phyloP scores from a whole-genome alignment of 2,329 filamentous ascomycete species.

The Hypoxylon sp. region DNA sequence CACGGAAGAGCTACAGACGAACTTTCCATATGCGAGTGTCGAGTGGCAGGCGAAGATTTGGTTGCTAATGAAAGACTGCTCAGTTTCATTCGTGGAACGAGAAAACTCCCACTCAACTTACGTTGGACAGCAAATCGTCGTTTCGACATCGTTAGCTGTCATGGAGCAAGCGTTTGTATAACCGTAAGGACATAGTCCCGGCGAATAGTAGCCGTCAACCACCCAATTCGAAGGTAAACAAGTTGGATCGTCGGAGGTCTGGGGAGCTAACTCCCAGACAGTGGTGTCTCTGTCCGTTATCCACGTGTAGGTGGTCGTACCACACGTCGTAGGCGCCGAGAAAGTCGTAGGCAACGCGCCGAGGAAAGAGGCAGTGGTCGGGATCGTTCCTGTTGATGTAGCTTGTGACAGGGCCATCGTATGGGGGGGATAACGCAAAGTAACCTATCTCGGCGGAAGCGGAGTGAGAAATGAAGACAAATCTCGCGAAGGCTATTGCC shows the following conservation, averaged over 20 bases:
- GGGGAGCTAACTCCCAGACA: conserved; percentile 10
- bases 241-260: conserved; percentile 1
- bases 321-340: conserved; percentile 13
- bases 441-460: neutral
- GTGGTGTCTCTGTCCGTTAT: neutral
- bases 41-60: conserved; percentile 14
- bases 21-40: neutral
- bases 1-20: conserved; percentile 11
- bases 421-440: neutral
- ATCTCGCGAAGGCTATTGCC: neutral
- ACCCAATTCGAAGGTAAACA: conserved; percentile 24
- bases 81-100: neutral
- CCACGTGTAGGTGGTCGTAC: neutral
- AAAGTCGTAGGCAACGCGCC: conserved; percentile 30
- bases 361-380: conserved; percentile 5
- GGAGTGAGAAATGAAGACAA: conserved; percentile 40
- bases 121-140: conserved; percentile 27
- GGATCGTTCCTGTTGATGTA: conserved; percentile 1
- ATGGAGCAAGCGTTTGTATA: conserved; percentile 17
- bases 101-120: conserved; percentile 8
- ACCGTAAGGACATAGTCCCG: conserved; percentile 21
- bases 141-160: conserved; percentile 1
- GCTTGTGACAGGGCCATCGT: conserved; percentile 9
- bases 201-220: conserved; percentile 25
- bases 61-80: conserved; percentile 4